A percentile compares a stretch with the other conserved stretches of the same genome.
Evolutionary conservation across 257 asterid species (phyloP).

Genomic region (Scutellaria galericulata): DNA sequence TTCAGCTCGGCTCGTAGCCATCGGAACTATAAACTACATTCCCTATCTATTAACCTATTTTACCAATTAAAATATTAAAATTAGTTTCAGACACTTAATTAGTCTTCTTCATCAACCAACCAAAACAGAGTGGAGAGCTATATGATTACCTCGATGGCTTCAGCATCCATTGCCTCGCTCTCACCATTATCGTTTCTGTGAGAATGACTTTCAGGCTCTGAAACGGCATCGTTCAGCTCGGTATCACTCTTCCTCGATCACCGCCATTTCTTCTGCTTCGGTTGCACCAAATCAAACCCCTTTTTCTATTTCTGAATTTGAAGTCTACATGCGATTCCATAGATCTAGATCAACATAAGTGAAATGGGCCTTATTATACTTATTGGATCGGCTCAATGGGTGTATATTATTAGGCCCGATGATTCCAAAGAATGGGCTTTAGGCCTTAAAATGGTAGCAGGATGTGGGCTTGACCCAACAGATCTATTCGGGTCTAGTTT

Average conservation of each 20-base stretch:
- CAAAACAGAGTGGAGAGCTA: neutral
- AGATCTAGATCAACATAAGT: no score
- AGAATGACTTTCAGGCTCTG: slow-evolving; percentile 34
- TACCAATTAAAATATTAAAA: neutral
- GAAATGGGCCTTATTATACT: no score
- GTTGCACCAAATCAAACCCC: slow-evolving; percentile 23
- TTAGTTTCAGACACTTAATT: neutral
- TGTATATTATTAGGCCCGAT: no score
- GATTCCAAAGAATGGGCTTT: no score
- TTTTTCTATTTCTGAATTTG: slow-evolving; percentile 7
- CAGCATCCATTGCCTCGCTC: neutral
- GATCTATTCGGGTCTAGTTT: no score
- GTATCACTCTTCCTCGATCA: slow-evolving; percentile 62
- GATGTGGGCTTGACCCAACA: no score
- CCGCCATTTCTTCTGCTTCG: slow-evolving; percentile 50
- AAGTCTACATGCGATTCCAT: neutral
- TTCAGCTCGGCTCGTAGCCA: slow-evolving; percentile 28
- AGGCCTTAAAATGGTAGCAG: no score
- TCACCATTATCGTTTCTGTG: slow-evolving; percentile 16
- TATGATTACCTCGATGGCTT: slow-evolving; percentile 40
- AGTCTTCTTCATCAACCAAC: neutral
- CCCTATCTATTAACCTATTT: neutral
- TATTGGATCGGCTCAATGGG: no score
- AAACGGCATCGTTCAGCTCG: slow-evolving; percentile 57
- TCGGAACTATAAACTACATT: neutral